Evolutionary conservation across 176 grass and related monocot species (phyloP).

Genomic region (Rhynchospora breviuscula): DNA sequence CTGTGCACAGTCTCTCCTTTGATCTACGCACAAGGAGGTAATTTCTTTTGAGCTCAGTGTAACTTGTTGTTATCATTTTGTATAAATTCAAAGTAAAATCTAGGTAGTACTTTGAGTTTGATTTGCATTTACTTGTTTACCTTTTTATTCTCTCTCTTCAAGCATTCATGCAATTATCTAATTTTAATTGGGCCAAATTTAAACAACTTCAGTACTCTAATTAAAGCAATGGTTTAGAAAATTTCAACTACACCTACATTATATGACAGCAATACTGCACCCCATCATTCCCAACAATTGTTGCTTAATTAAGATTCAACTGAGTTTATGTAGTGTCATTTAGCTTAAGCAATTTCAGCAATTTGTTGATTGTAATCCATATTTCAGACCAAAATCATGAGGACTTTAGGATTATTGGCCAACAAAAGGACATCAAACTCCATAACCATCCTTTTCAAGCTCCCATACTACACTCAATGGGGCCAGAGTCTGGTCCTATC

Average conservation of each 20-base stretch:
- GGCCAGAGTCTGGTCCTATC: constrained; percentile 68
- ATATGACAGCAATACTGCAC: background rate
- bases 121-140: background rate
- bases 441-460: constrained; percentile 61
- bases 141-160: background rate
- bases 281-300: background rate
- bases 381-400: constrained; percentile 34
- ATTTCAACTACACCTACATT: background rate
- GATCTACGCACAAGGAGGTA: background rate
- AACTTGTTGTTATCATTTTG: background rate
- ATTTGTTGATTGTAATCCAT: background rate
- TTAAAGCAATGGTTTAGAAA: background rate
- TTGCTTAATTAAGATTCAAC: background rate
- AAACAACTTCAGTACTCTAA: background rate
- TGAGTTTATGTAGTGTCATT: background rate
- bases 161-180: background rate
- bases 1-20: background rate
- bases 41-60: background rate
- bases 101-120: background rate
- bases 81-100: background rate
- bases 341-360: background rate
- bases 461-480: constrained; percentile 89
- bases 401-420: constrained; percentile 15
- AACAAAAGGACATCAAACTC: constrained; percentile 43
- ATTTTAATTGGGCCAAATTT: background rate